Conservation (phyloP, 2,329 filamentous ascomycete genomes). For the Aspergillus amoenus region DNA sequence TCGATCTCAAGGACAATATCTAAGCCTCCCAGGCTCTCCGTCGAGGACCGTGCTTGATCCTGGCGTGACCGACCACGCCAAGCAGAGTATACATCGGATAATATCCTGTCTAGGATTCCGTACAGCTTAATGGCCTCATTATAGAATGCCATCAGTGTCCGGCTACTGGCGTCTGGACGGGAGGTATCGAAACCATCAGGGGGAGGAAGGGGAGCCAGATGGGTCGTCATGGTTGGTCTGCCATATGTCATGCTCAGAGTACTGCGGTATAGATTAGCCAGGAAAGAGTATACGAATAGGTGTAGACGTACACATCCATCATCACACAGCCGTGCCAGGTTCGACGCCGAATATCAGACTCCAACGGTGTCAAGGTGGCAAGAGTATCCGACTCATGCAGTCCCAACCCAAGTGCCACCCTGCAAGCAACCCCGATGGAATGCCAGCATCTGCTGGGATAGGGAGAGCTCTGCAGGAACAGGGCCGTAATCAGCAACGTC, state of each 20-base stretch:
- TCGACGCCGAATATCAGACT: slow-evolving; percentile 38
- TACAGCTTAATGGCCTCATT: slow-evolving; percentile 28
- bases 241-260: slow-evolving; percentile 42
- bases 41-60: background rate
- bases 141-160: slow-evolving; percentile 28
- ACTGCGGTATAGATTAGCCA: slow-evolving; percentile 20
- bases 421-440: slow-evolving; percentile 42
- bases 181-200: slow-evolving; percentile 14
- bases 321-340: slow-evolving; percentile 44
- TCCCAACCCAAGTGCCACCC: slow-evolving; percentile 44
- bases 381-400: slow-evolving; percentile 34
- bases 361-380: slow-evolving; percentile 25
- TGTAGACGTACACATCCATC: slow-evolving; percentile 34
- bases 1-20: slow-evolving; percentile 31
- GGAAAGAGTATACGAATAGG: too few relatives aligned
- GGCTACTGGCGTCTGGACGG: slow-evolving; percentile 2
- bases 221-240: slow-evolving; percentile 34
- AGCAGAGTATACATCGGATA: slow-evolving; percentile 35
- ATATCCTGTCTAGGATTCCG: slow-evolving; percentile 33
- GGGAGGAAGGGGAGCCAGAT: slow-evolving; percentile 25
- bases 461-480: slow-evolving; percentile 43
- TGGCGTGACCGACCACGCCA: slow-evolving; percentile 23
- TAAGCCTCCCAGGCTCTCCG: slow-evolving; percentile 5
- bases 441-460: slow-evolving; percentile 47
- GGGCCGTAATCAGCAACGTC: slow-evolving; percentile 38